Conservation (phyloP, 352 stramenopile species). For the Phytopythium aichiense region DNA sequence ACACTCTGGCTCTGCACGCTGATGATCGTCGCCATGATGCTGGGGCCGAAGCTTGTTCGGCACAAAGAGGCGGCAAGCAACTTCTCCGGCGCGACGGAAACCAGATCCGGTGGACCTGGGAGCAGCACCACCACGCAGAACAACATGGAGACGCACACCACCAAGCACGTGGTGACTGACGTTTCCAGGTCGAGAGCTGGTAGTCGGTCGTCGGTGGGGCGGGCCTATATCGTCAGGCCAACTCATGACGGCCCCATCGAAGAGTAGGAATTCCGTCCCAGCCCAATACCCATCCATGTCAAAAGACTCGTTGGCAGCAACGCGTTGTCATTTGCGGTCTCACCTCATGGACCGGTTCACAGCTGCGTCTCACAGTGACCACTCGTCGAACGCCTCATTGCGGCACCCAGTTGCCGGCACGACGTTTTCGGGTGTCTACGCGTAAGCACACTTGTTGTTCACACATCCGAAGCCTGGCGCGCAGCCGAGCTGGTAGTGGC, state of each 20-base stretch:
- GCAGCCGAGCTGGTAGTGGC: conserved; percentile 16
- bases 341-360: too few species aligned
- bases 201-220: neutral
- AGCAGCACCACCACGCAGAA: neutral
- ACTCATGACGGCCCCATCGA: neutral
- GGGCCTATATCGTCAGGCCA: neutral
- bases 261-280: neutral
- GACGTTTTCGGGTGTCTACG: conserved; percentile 11
- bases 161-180: neutral
- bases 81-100: neutral
- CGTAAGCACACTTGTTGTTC: conserved; percentile 28
- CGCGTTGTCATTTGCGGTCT: too few species aligned
- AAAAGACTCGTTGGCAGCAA: too few species aligned
- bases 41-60: neutral
- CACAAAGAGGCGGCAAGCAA: conserved; percentile 10
- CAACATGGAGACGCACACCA: neutral
- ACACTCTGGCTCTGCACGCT: conserved; percentile 9
- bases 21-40: conserved; percentile 4
- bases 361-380: neutral
- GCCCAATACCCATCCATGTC: too few species aligned
- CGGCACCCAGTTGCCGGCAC: neutral
- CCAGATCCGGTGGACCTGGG: neutral
- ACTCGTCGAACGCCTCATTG: neutral
- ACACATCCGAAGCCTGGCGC: conserved; percentile 24
- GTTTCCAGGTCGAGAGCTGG: neutral